phyloP scores from a whole-genome alignment of 768 basidiomycete genomes.

The Cystofilobasidium bisporidii region DNA sequence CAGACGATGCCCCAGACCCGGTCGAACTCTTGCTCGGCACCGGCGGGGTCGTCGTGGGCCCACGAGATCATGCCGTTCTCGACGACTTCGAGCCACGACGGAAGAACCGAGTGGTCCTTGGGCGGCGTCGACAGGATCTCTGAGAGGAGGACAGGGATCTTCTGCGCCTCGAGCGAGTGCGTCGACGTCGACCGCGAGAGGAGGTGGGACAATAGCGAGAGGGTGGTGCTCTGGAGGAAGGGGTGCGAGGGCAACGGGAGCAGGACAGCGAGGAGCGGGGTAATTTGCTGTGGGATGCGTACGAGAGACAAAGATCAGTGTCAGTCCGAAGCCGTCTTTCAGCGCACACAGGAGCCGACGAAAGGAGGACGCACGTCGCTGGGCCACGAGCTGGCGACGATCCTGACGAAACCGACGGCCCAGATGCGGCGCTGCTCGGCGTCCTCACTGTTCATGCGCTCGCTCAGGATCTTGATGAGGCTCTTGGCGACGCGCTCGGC shows the following conservation, averaged over 20 bases:
- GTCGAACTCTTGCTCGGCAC: conserved; percentile 50
- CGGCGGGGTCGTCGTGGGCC: conserved; percentile 46
- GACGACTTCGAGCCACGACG: conserved; percentile 70
- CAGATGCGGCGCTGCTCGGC: conserved; percentile 57
- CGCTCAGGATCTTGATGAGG: conserved; percentile 57
- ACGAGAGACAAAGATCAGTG: no score
- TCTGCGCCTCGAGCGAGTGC: conserved; percentile 33
- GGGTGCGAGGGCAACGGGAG: conserved; percentile 67
- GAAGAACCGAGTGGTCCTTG: conserved; percentile 55
- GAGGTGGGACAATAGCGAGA: conserved; percentile 73
- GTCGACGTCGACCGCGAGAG: conserved; percentile 44
- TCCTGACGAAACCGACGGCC: conserved; percentile 45
- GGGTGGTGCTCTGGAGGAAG: conserved; percentile 79
- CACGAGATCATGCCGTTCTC: conserved; percentile 64
- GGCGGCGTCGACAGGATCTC: conserved; percentile 63
- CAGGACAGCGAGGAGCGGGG: conserved; percentile 58
- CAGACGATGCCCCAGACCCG: conserved; percentile 67
- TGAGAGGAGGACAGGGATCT: conserved; percentile 50
- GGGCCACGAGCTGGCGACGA: conserved; percentile 45
- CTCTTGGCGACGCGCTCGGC: conserved; percentile 70
- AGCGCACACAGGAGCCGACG: conserved; percentile 50
- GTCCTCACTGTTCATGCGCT: conserved; percentile 55
- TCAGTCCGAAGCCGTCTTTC: no score
- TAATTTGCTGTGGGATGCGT: conserved; percentile 61
- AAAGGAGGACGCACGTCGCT: conserved; percentile 51